Base-by-base conservation (phyloP, 2,329 filamentous ascomycete species). In the Sporothrix pallida region DNA sequence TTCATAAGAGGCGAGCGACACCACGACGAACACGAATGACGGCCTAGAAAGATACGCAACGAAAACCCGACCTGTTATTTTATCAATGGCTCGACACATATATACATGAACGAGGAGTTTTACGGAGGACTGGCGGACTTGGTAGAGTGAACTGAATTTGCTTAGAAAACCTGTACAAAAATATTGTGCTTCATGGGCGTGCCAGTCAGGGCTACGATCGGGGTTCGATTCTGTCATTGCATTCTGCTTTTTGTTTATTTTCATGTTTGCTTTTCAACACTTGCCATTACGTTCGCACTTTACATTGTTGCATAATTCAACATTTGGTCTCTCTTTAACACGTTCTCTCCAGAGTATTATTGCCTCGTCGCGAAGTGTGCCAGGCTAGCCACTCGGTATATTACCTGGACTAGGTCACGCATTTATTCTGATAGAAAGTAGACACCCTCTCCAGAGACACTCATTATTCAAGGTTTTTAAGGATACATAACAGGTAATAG, bases 91-190 rank as follows among this genome's bases (percentile, higher is more conserved):
- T 68, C 44, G 63, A 68, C 44, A 23, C n/a, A 67, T 42, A 20
- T 9, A 70, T 56, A 42, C 26, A 70, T 70, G 26, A 48, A 31
- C 56, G 56, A 26, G 67, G 67, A 70, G 67, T 70, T 70, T 31
- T 63, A 37, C 31, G 31, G 37, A 31, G 31, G 67, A 70, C 5
- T 44, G 67, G 50, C 7, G 31, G 31, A 5, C 6, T 20, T 6
- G 58, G 31, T 44, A 37, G 58, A 15, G 37, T 58, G 23, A 31
- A 10, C 23, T 20, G 37, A 37, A 58, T 58, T 15, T 58, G 23
- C 10, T 31, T 58, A 15, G 56, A 58, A 31, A 58, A 31, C 56
- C 23, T 31, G 56, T 31, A 58, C 5, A 58, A 58, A 58, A 58
- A 58, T 31, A 58, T 10, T 58, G 56, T 31, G 56, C 23, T 6